A percentile compares a stretch with the other conserved stretches of the same genome.
Conservation (phyloP, 1,284 basidiomycete genomes). For the Phlebopus sp. region DNA sequence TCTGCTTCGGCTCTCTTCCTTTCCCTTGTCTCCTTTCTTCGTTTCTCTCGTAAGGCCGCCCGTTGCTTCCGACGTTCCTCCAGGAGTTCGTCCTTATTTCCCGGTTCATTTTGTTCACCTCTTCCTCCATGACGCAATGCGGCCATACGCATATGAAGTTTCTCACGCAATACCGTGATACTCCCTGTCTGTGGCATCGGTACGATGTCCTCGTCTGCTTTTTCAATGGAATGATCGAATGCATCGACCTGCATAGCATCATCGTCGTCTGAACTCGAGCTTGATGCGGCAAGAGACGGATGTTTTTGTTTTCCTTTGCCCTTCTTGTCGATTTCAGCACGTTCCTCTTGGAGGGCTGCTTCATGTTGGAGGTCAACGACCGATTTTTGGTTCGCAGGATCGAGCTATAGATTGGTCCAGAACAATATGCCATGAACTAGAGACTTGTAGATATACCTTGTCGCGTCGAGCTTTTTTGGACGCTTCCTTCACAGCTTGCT, state of each 20-base stretch:
- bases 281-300: constrained; percentile 30
- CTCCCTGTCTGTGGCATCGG: constrained; percentile 70
- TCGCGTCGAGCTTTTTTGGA: constrained; percentile 82
- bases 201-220: constrained; percentile 38
- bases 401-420: constrained; percentile 54
- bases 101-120: constrained; percentile 42
- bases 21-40: constrained; percentile 82
- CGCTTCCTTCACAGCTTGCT: constrained; percentile 84
- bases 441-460: constrained; percentile 51
- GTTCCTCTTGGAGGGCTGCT: constrained; percentile 27
- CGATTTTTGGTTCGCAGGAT: constrained; percentile 85
- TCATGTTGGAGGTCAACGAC: constrained; percentile 75
- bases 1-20: constrained; percentile 63
- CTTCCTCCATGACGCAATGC: constrained; percentile 54
- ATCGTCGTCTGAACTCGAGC: constrained; percentile 38
- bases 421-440: neutral
- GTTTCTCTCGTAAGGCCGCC: constrained; percentile 77
- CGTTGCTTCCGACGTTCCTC: constrained; percentile 75
- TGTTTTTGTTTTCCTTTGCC: constrained; percentile 53
- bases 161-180: constrained; percentile 72
- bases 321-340: constrained; percentile 14
- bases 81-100: constrained; percentile 76
- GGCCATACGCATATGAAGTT: constrained; percentile 76
- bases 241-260: constrained; percentile 21
- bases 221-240: constrained; percentile 31